Conservation (phyloP, 2,329 filamentous ascomycete genomes). For the Paecilomyces formosus region DNA sequence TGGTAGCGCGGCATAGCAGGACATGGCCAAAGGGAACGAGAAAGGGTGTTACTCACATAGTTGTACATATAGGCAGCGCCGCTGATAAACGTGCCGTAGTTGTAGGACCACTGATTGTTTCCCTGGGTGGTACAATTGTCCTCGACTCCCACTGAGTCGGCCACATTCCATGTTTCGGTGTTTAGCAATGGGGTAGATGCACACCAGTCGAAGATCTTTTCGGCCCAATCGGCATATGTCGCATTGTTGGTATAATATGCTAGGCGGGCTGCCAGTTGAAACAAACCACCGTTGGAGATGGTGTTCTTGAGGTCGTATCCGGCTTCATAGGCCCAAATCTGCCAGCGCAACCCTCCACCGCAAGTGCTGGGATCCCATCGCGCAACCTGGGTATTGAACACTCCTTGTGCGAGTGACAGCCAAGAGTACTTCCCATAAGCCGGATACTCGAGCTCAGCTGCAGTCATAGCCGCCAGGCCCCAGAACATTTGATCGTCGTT, state of each 20-base stretch:
- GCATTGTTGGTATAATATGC: slow-evolving; percentile 70
- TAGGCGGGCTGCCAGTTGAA: slow-evolving; percentile 58
- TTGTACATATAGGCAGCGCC: slow-evolving; percentile 54
- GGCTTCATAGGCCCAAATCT: slow-evolving; percentile 71
- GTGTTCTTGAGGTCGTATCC: slow-evolving; percentile 56
- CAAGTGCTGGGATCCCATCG: slow-evolving; percentile 65
- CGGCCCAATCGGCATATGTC: slow-evolving; percentile 71
- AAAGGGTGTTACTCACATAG: slow-evolving; percentile 21
- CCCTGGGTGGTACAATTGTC: slow-evolving; percentile 45
- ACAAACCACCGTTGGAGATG: slow-evolving; percentile 52
- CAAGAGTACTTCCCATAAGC: slow-evolving; percentile 63
- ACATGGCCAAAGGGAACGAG: neutral
- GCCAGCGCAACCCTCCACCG: slow-evolving; percentile 73
- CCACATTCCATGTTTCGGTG: slow-evolving; percentile 46
- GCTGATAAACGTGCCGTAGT: slow-evolving; percentile 50
- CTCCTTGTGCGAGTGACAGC: slow-evolving; percentile 68
- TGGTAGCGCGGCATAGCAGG: neutral
- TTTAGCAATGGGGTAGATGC: slow-evolving; percentile 45
- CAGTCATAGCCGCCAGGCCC: slow-evolving; percentile 73
- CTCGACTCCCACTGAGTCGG: slow-evolving; percentile 45
- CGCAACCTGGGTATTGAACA: slow-evolving; percentile 69
- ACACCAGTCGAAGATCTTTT: slow-evolving; percentile 57
- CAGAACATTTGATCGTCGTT: slow-evolving; percentile 67
- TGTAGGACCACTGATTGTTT: slow-evolving; percentile 52
- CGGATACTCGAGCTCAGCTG: slow-evolving; percentile 68